These are phyloP conservation scores for Apiospora pterosperma DNA, from an alignment of 2,329 filamentous ascomycete species.

Conservation along the genomic window DNA sequence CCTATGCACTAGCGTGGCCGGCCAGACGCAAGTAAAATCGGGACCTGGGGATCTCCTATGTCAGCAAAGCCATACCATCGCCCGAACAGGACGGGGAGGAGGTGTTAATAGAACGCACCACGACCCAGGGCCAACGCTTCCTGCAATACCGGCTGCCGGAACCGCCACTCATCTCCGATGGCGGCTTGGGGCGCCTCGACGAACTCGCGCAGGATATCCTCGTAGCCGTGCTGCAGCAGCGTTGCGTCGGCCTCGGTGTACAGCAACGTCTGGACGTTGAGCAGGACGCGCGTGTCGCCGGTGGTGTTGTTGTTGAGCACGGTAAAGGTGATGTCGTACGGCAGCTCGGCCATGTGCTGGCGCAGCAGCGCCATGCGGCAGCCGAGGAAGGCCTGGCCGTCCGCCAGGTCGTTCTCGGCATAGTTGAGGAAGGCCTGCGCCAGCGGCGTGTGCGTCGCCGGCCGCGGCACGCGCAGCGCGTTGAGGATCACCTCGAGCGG, in stretches of 20 bases:
- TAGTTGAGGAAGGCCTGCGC: constrained; percentile 12
- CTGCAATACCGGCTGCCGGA: not conserved
- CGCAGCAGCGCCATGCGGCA: not conserved
- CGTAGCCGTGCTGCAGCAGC: not conserved
- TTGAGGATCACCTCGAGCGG: not conserved
- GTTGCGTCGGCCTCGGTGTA: not conserved
- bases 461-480: not conserved
- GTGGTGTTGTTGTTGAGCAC: not conserved
- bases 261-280: not conserved
- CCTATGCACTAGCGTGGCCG: constrained; percentile 5
- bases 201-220: not conserved
- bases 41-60: not conserved
- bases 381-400: not conserved
- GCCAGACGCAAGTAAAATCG: not conserved
- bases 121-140: not conserved
- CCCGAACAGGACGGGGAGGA: not conserved
- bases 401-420: not conserved
- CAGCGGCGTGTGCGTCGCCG: constrained; percentile 1
- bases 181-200: not conserved
- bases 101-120: not conserved
- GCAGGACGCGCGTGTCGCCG: not conserved
- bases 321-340: constrained; percentile 5
- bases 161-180: not conserved
- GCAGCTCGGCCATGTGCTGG: not conserved
- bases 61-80: not conserved